Conservation (phyloP, 768 basidiomycete species). For the Tylopilus felleus region DNA sequence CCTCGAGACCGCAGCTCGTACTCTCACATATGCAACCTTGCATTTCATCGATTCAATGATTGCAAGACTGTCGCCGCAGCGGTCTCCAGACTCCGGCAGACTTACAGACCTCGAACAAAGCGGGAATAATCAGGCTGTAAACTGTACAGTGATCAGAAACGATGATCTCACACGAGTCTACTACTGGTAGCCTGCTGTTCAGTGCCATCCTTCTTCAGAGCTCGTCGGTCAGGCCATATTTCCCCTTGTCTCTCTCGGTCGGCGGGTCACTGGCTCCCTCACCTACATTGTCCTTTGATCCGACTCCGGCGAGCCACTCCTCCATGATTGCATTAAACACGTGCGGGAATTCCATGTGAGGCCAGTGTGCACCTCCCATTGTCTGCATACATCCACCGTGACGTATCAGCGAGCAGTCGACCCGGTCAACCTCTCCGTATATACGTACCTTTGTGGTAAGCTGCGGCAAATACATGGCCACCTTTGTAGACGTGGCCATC, state of each 20-base stretch:
- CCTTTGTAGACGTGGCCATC: slow-evolving; percentile 27
- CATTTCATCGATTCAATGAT: no score
- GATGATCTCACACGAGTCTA: no score
- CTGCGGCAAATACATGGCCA: slow-evolving; percentile 33
- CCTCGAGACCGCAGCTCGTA: no score
- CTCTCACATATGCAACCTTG: no score
- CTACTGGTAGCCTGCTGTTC: no score
- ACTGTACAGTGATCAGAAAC: no score
- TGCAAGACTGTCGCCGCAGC: no score
- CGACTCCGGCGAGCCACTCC: slow-evolving; percentile 44
- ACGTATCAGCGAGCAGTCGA: slow-evolving; percentile 37
- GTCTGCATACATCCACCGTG: slow-evolving; percentile 32
- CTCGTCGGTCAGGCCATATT: slow-evolving; percentile 8
- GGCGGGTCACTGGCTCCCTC: not conserved
- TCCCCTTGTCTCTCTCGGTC: not conserved
- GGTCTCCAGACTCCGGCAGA: no score
- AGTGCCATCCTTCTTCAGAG: no score
- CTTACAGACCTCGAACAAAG: no score
- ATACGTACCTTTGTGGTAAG: slow-evolving; percentile 34
- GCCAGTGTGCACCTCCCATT: slow-evolving; percentile 61
- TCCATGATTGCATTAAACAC: slow-evolving; percentile 50
- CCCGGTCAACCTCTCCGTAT: slow-evolving; percentile 10
- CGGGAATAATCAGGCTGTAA: no score
- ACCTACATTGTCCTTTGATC: not conserved
- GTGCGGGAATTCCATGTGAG: slow-evolving; percentile 57